Evolutionary conservation across 495 filamentous ascomycete genomes (phyloP).

Genomic region (Aspergillus nanangensis): DNA sequence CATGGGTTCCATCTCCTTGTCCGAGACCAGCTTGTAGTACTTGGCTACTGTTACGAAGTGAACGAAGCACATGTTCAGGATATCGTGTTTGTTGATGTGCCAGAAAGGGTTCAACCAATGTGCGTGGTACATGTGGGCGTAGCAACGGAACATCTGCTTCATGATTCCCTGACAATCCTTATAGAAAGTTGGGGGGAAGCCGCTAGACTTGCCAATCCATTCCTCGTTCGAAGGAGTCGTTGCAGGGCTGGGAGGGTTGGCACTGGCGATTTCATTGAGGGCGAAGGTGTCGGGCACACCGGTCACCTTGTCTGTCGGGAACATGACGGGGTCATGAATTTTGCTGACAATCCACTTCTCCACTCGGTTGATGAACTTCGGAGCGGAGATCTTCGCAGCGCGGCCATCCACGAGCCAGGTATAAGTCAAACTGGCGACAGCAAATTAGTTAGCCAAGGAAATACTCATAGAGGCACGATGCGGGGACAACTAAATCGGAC

Average conservation of each 20-base stretch:
- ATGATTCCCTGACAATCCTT: constrained; percentile 86
- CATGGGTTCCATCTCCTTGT: constrained; percentile 89
- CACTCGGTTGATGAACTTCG: constrained; percentile 86
- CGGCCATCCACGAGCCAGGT: constrained; percentile 67
- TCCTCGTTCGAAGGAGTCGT: constrained; percentile 48
- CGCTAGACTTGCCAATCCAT: constrained; percentile 83
- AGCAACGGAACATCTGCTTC: constrained; percentile 96
- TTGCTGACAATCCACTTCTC: constrained; percentile 93
- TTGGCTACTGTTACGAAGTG: constrained; percentile 89
- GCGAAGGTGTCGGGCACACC: constrained; percentile 52
- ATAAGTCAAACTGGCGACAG: constrained; percentile 67
- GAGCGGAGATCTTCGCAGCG: constrained; percentile 64
- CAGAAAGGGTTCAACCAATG: constrained; percentile 81
- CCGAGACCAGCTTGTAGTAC: constrained; percentile 73
- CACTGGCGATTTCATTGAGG: constrained; percentile 54
- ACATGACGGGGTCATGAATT: constrained; percentile 78
- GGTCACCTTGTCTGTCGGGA: constrained; percentile 71
- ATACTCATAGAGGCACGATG: constrained; percentile 5
- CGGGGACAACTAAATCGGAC: no score
- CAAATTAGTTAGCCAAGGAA: background rate
- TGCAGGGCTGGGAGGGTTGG: constrained; percentile 42
- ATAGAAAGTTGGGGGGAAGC: constrained; percentile 82
- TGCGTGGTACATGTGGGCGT: constrained; percentile 84
- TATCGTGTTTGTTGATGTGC: constrained; percentile 76
- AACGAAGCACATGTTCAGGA: constrained; percentile 92